Evolutionary conservation across 345 rosid genomes (phyloP).

Genomic region (Salix brachista): DNA sequence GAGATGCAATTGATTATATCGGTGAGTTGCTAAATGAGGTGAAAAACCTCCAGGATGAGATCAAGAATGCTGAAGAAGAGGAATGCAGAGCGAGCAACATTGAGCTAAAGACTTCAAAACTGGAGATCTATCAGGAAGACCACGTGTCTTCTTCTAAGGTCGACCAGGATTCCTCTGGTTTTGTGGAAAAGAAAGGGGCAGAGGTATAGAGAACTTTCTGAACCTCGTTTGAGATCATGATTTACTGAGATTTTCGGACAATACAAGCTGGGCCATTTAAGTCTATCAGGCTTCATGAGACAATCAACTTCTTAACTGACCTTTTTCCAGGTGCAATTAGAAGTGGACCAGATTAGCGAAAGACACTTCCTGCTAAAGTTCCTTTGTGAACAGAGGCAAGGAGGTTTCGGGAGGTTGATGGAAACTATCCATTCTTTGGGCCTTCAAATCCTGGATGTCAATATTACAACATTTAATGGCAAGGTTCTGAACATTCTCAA

Average conservation of each 20-base stretch:
- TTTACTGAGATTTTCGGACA: neutral
- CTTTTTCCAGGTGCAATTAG: slow-evolving; percentile 44
- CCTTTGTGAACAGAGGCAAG: slow-evolving; percentile 35
- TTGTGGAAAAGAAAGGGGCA: neutral
- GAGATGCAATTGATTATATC: slow-evolving; percentile 77
- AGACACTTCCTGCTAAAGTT: slow-evolving; percentile 53
- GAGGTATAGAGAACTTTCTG: slow-evolving; percentile 27
- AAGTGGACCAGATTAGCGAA: slow-evolving; percentile 51
- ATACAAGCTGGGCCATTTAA: neutral
- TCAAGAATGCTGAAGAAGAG: slow-evolving; percentile 44
- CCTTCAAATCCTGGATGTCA: slow-evolving; percentile 60
- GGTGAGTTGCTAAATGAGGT: slow-evolving; percentile 43
- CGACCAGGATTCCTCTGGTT: slow-evolving; percentile 14
- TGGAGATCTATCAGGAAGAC: slow-evolving; percentile 9
- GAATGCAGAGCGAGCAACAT: slow-evolving; percentile 23
- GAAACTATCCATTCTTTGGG: slow-evolving; percentile 51
- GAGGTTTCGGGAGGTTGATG: slow-evolving; percentile 60
- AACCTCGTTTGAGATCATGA: neutral
- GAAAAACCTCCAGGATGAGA: slow-evolving; percentile 57
- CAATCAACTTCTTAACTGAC: neutral
- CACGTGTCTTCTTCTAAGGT: slow-evolving; percentile 10
- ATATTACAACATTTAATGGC: slow-evolving; percentile 51
- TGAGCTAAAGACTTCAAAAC: slow-evolving; percentile 13
- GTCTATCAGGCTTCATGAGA: neutral
- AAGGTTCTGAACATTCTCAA: slow-evolving; percentile 49